Base-by-base conservation (phyloP, 2,329 filamentous ascomycete genomes). In the Emericellopsis cladophorae region DNA sequence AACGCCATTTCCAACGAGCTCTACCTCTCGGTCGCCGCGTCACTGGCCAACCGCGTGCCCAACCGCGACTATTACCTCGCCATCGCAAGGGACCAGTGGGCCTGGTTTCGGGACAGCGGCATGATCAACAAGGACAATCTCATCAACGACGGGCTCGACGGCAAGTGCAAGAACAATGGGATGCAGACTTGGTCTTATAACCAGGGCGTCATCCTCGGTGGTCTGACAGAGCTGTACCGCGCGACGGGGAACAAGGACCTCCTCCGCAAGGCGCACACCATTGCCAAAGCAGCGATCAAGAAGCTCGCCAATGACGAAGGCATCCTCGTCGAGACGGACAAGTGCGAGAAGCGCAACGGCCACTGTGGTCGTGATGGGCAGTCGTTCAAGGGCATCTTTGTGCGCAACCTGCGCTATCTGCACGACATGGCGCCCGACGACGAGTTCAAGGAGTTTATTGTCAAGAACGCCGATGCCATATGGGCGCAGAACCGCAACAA, bases 361-460 rank as follows among this genome's bases (percentile, higher is more conserved):
- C 48, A 61, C 46, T 73, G 66, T 41, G 64, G 61, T 10, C 54
- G 51, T 15, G 71, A 79, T 44, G 70, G 66, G 2, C 66, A 73
- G 29, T 76, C 83, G 51, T 87, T 86, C 68, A 86, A 87, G 57
- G 82, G 82, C 4, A 65, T 85, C 31, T 84, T 85, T 46, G 66
- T 74, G 14, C 69, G 79, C 16, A 83, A 83, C 51, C 59, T 87
- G 16, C 65, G 68, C 29, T 69, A 72, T 41, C 35, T 47, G 24
- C 36, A 47, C 35, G 21, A 38, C 4, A 33, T 33, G 16, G 38
- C 39, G 4, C 43, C 43, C 7, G 39, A 21, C 11, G 39, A 42
- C 22, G 23, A 35, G n/a, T 45, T 37, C 14, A 44, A 44, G 22
- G 32, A 32, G 6, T 47, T 47, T 21, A 15, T 47, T 29, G 33